phyloP scores from a whole-genome alignment of 371 early-diverging fungal species.

The Saksenaea oblongispora region DNA sequence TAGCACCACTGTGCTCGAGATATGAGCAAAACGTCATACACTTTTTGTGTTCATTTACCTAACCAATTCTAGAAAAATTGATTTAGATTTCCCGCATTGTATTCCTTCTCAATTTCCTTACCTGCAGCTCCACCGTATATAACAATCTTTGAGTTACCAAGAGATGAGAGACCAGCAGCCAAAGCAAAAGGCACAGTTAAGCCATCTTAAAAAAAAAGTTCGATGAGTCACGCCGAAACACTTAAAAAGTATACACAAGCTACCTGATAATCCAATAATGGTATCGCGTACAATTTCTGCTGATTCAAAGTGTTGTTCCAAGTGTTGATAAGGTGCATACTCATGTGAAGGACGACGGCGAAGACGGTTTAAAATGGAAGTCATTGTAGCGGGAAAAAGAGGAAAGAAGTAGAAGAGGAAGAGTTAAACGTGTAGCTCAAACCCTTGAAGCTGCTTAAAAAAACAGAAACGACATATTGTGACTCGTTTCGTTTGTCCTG shows the following conservation, averaged over 20 bases:
- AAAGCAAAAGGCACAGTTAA: constrained; percentile 80
- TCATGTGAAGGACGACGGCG: constrained; percentile 40
- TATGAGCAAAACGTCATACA: background rate
- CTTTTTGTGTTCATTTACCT: constrained; percentile 29
- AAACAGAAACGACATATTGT: background rate
- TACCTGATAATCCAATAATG: constrained; percentile 68
- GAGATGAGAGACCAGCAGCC: constrained; percentile 70
- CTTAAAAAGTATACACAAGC: background rate
- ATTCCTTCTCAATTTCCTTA: constrained; percentile 16
- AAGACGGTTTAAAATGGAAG: constrained; percentile 31
- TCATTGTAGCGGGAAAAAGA: constrained; percentile 15
- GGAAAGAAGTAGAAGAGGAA: constrained; percentile 1
- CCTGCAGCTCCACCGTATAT: constrained; percentile 72
- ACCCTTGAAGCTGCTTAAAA: constrained; percentile 1
- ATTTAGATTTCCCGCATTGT: background rate
- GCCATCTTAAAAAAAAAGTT: constrained; percentile 59
- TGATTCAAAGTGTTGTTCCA: constrained; percentile 67
- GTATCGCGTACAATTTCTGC: constrained; percentile 72
- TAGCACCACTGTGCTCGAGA: constrained; percentile 37
- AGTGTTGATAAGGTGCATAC: constrained; percentile 45
- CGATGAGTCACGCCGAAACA: background rate
- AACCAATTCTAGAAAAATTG: constrained; percentile 32
- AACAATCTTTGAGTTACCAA: constrained; percentile 61
- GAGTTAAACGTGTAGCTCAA: background rate
- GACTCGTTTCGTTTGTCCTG: background rate